Conservation (phyloP, 2,329 filamentous ascomycete genomes). For the Apiospora hydei region DNA sequence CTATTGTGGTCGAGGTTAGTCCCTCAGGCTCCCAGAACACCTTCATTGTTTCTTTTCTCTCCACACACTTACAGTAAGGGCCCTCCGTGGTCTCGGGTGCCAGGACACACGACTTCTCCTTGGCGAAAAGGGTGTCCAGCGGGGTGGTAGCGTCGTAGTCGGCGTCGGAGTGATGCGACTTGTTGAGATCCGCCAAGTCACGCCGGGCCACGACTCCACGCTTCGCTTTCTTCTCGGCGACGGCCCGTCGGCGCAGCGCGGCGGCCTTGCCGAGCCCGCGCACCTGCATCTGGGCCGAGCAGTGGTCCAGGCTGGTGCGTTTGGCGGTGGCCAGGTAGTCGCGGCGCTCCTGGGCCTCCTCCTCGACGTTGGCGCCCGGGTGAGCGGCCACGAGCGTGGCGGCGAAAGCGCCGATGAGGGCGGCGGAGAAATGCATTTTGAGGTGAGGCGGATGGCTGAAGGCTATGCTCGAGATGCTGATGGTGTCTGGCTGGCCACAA, state of each 20-base stretch:
- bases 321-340: slow-evolving; percentile 51
- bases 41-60: too few species aligned
- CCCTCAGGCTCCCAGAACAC: too few species aligned
- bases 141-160: slow-evolving; percentile 44
- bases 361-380: slow-evolving; percentile 55
- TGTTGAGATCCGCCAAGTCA: slow-evolving; percentile 44
- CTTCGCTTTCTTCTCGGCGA: slow-evolving; percentile 43
- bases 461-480: not conserved
- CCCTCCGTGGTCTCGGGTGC: slow-evolving; percentile 60
- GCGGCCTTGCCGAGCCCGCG: slow-evolving; percentile 54
- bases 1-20: slow-evolving; percentile 32
- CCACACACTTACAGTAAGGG: slow-evolving; percentile 53
- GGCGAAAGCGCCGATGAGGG: slow-evolving; percentile 33
- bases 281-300: slow-evolving; percentile 53
- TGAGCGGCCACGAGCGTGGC: slow-evolving; percentile 46
- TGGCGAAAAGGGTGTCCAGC: slow-evolving; percentile 47
- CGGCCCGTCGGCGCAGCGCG: slow-evolving; percentile 51
- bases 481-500: not conserved
- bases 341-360: slow-evolving; percentile 58
- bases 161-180: slow-evolving; percentile 35
- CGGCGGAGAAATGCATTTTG: slow-evolving; percentile 38
- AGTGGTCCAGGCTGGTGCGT: slow-evolving; percentile 54
- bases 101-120: slow-evolving; percentile 55
- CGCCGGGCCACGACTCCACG: slow-evolving; percentile 36
- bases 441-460: not conserved